phyloP scores from a whole-genome alignment of 345 rosid species.

The Punica granatum region DNA sequence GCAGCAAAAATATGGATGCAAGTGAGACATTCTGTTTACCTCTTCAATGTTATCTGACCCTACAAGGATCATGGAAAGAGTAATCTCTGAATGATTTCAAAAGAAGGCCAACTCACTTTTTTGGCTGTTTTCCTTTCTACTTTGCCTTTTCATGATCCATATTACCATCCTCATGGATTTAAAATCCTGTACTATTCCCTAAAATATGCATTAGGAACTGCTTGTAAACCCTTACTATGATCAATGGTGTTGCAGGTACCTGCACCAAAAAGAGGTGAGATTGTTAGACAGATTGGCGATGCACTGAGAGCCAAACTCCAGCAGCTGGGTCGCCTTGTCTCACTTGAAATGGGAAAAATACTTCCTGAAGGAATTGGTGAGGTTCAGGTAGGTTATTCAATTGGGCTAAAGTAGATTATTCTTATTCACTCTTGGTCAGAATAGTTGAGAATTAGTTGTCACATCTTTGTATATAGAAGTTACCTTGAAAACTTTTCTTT shows the following conservation, averaged over 20 bases:
- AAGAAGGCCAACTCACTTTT: no score
- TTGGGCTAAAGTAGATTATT: background rate
- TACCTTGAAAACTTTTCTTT: background rate
- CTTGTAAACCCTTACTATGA: background rate
- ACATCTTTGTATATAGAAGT: background rate
- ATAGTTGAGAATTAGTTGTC: background rate
- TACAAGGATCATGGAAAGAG: background rate
- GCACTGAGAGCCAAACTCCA: slow-evolving; percentile 75
- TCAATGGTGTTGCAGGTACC: slow-evolving; percentile 48
- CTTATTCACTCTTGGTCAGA: background rate
- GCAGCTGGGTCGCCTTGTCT: slow-evolving; percentile 77
- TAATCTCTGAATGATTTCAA: background rate
- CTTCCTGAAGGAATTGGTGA: slow-evolving; percentile 97
- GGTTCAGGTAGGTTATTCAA: slow-evolving; percentile 57
- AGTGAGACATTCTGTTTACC: slow-evolving; percentile 22
- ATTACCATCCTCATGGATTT: background rate
- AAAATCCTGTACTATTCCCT: background rate
- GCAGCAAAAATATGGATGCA: slow-evolving; percentile 89
- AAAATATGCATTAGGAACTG: background rate
- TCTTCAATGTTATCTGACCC: background rate
- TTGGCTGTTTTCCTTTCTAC: background rate
- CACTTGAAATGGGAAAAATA: slow-evolving; percentile 97
- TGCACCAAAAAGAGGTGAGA: slow-evolving; percentile 95
- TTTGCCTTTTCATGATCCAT: background rate
- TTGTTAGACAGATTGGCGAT: slow-evolving; percentile 93